phyloP scores from a whole-genome alignment of 2,329 filamentous ascomycete genomes.

The Colletotrichum spinosum region DNA sequence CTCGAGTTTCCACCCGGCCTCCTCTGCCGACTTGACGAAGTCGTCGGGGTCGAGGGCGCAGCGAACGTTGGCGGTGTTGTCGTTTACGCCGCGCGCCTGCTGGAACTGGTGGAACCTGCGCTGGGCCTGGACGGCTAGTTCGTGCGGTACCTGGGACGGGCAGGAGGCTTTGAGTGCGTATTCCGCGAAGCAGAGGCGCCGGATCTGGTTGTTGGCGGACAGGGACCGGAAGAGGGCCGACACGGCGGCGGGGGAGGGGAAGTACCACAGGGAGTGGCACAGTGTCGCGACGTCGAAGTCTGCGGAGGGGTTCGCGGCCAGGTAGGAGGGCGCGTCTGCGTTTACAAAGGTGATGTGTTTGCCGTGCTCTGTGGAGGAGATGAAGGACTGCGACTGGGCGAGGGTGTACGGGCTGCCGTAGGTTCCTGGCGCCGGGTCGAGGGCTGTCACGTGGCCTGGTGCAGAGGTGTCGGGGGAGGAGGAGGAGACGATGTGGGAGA shows the following conservation, averaged over 20 bases:
- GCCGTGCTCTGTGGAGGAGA: slow-evolving; percentile 15
- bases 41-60: slow-evolving; percentile 26
- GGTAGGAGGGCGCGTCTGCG: slow-evolving; percentile 20
- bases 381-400: slow-evolving; percentile 27
- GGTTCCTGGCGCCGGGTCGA: slow-evolving; percentile 30
- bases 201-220: not conserved
- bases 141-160: slow-evolving; percentile 25
- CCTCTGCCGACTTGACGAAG: slow-evolving; percentile 19
- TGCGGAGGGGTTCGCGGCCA: slow-evolving; percentile 7
- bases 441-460: slow-evolving; percentile 27
- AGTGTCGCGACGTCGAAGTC: slow-evolving; percentile 22
- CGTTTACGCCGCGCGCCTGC: slow-evolving; percentile 2
- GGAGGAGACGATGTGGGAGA: slow-evolving; percentile 24
- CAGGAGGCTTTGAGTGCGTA: slow-evolving; percentile 10
- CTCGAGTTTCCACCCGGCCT: slow-evolving; percentile 21
- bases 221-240: slow-evolving; percentile 18
- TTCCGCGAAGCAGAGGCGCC: slow-evolving; percentile 29
- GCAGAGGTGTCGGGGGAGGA: not conserved
- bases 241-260: slow-evolving; percentile 14
- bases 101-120: slow-evolving; percentile 13
- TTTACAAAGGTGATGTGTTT: slow-evolving; percentile 15
- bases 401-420: slow-evolving; percentile 34
- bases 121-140: slow-evolving; percentile 30
- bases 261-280: slow-evolving; percentile 36
- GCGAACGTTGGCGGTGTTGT: slow-evolving; percentile 27